Conservation (phyloP, 495 filamentous ascomycete genomes). For the Podospora tetraspora region DNA sequence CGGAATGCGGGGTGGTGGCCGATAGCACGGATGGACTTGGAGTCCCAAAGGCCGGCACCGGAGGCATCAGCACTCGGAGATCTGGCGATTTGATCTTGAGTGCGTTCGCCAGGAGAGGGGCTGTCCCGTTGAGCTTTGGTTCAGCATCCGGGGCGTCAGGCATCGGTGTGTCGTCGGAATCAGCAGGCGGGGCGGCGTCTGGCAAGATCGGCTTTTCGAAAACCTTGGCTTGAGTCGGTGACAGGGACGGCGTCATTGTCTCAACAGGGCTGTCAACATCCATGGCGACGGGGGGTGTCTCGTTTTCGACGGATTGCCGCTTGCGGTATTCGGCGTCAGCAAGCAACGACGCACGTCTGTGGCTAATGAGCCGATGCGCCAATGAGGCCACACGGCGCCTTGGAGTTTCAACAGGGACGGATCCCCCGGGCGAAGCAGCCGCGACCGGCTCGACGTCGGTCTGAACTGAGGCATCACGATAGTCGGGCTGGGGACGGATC, state of each 20-base stretch:
- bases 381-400: conserved; percentile 42
- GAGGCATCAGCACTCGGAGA: conserved; percentile 48
- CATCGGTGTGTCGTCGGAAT: conserved; percentile 23
- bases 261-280: conserved; percentile 31
- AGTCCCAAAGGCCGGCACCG: conserved; percentile 38
- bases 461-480: conserved; percentile 44
- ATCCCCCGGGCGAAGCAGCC: conserved; percentile 33
- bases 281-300: conserved; percentile 25
- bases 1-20: conserved; percentile 41
- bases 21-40: conserved; percentile 22
- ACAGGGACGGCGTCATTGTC: conserved; percentile 13
- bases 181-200: conserved; percentile 8
- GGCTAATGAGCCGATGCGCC: conserved; percentile 44
- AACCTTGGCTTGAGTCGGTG: conserved; percentile 20
- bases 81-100: conserved; percentile 39
- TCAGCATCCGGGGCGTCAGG: conserved; percentile 20
- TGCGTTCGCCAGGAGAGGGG: conserved; percentile 10
- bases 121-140: conserved; percentile 12
- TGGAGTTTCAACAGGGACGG: conserved; percentile 25
- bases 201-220: conserved; percentile 10
- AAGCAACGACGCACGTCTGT: conserved; percentile 36
- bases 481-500: conserved; percentile 30
- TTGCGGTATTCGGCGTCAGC: conserved; percentile 33
- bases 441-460: conserved; percentile 45
- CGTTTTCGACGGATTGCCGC: conserved; percentile 15